phyloP scores from a whole-genome alignment of 169 alveolate genomes.

The Plasmodium sp. region DNA sequence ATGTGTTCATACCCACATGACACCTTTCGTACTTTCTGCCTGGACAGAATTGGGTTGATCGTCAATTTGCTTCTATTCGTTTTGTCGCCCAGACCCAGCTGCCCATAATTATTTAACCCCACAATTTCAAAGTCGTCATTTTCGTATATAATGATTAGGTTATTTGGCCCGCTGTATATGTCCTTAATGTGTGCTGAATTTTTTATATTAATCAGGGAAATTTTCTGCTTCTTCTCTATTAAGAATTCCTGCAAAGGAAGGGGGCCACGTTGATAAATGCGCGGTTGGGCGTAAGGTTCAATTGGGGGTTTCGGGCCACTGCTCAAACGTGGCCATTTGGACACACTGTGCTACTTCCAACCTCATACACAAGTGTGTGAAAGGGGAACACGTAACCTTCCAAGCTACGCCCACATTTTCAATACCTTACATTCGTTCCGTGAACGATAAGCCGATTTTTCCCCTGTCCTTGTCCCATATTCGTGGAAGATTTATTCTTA shows the following conservation, averaged over 20 bases:
- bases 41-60: constrained; percentile 67
- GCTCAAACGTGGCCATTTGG: background rate
- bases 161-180: constrained; percentile 49
- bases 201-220: constrained; percentile 45
- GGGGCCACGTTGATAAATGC: background rate
- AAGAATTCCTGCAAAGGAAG: constrained; percentile 34
- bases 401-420: background rate
- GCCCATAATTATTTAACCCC: constrained; percentile 53
- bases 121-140: constrained; percentile 62
- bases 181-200: constrained; percentile 11
- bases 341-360: background rate
- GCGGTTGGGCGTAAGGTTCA: background rate
- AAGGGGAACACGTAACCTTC: background rate
- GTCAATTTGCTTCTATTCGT: constrained; percentile 60
- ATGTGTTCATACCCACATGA: constrained; percentile 92
- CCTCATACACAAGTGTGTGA: background rate
- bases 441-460: constrained; percentile 61
- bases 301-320: background rate
- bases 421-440: constrained; percentile 64
- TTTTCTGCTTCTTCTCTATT: constrained; percentile 37
- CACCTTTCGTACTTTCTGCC: constrained; percentile 80
- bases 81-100: constrained; percentile 70
- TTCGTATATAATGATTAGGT: constrained; percentile 48
- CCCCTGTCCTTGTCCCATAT: constrained; percentile 63
- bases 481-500: background rate